Conservation (phyloP, 257 asterid species). For the Solanum chiquidenum region DNA sequence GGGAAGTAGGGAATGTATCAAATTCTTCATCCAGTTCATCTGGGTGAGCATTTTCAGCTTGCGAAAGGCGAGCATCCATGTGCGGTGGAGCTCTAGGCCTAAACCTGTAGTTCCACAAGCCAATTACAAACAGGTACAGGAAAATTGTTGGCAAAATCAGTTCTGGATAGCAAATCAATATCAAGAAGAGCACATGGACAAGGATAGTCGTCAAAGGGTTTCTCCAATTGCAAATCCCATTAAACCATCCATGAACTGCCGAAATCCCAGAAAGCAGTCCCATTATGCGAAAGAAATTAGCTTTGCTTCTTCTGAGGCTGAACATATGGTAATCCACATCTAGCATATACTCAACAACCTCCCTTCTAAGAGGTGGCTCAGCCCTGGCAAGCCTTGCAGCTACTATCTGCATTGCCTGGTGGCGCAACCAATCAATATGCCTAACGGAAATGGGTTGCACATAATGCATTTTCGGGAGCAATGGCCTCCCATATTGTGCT, state of each 20-base stretch:
- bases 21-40: conserved; percentile 85
- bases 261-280: conserved; percentile 41
- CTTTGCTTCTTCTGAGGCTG: conserved; percentile 86
- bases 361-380: conserved; percentile 80
- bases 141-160: conserved; percentile 70
- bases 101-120: conserved; percentile 67
- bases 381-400: conserved; percentile 50
- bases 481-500: conserved; percentile 69
- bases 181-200: conserved; percentile 63
- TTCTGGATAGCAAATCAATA: conserved; percentile 75
- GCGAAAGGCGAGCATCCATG: conserved; percentile 85
- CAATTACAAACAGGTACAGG: conserved; percentile 84
- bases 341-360: conserved; percentile 72
- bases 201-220: conserved; percentile 75
- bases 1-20: conserved; percentile 58
- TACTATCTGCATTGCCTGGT: conserved; percentile 66
- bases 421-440: conserved; percentile 79
- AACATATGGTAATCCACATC: conserved; percentile 74
- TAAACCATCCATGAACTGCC: conserved; percentile 43
- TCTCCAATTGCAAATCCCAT: conserved; percentile 62
- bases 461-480: conserved; percentile 92
- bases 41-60: conserved; percentile 50
- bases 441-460: conserved; percentile 68
- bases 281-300: conserved; percentile 71
- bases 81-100: conserved; percentile 76